These are phyloP conservation scores for Argentina anserina DNA, from an alignment of 306 rosid genomes.

Conservation along the genomic window DNA sequence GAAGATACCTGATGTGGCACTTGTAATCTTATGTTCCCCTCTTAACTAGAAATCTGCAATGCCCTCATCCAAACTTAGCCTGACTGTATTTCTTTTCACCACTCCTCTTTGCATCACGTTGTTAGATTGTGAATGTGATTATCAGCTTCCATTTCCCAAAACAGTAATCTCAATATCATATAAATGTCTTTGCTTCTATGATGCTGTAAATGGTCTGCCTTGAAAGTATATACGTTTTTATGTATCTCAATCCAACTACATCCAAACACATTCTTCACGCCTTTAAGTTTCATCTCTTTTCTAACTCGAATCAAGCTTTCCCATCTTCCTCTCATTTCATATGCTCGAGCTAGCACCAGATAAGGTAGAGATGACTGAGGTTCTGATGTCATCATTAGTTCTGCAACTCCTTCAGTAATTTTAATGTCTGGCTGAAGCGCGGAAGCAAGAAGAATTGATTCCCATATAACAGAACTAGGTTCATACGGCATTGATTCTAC, in stretches of 20 bases:
- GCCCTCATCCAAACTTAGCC: neutral
- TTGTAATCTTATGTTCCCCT: neutral
- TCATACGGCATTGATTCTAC: constrained; percentile 40
- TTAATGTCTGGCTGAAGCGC: constrained; percentile 46
- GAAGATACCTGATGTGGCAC: neutral
- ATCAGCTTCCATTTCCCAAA: constrained; percentile 57
- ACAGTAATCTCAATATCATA: constrained; percentile 46
- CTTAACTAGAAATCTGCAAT: neutral
- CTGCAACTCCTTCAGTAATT: constrained; percentile 56
- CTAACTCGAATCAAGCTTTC: constrained; percentile 63
- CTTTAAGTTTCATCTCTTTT: constrained; percentile 41
- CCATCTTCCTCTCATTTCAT: constrained; percentile 66
- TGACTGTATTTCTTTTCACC: constrained; percentile 4
- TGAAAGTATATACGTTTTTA: constrained; percentile 45
- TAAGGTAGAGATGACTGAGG: constrained; percentile 56
- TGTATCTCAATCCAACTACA: constrained; percentile 65
- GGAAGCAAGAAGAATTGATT: constrained; percentile 49
- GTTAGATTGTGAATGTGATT: constrained; percentile 12
- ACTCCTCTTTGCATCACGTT: neutral
- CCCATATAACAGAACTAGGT: constrained; percentile 47
- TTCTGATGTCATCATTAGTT: constrained; percentile 49
- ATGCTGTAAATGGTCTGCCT: constrained; percentile 55
- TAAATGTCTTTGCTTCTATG: constrained; percentile 51
- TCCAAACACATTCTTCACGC: constrained; percentile 37
- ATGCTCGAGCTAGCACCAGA: constrained; percentile 50